phyloP scores from a whole-genome alignment of 805 yeast genomes.

The Saturnispora dispora region DNA sequence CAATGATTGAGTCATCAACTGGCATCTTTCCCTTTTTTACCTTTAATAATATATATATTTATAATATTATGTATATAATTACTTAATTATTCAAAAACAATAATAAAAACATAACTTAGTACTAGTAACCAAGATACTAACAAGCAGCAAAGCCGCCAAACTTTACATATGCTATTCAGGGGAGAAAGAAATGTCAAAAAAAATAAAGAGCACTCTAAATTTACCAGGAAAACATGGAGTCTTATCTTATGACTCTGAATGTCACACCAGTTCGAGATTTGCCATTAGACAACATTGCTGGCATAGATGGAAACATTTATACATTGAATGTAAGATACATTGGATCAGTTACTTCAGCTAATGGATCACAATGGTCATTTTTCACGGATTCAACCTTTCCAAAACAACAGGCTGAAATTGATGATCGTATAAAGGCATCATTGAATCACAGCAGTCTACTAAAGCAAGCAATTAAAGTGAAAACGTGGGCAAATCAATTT shows the following conservation, averaged over 20 bases:
- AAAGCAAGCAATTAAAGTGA: background rate
- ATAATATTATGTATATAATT: background rate
- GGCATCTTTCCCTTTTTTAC: slow-evolving; percentile 15
- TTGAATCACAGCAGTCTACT: background rate
- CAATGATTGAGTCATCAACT: slow-evolving; percentile 18
- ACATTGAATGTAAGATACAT: background rate
- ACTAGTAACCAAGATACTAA: background rate
- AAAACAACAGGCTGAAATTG: background rate
- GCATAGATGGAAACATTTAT: background rate
- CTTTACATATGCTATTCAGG: too few relatives aligned
- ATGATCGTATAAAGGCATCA: background rate
- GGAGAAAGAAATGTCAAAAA: background rate
- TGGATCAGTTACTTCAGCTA: background rate
- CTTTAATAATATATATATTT: background rate
- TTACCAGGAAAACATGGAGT: background rate
- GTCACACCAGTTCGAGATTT: background rate
- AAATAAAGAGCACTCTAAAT: background rate
- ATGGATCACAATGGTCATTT: background rate
- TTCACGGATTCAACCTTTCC: background rate
- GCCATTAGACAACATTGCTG: background rate
- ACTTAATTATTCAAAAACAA: background rate
- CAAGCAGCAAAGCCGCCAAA: too few relatives aligned
- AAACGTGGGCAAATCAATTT: background rate
- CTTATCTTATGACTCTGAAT: background rate
- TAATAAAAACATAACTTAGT: background rate